Percentiles rank a stretch among this genome's conserved stretches.
Conservation (phyloP, 2,329 filamentous ascomycete species). For the Monosporascus sp. region DNA sequence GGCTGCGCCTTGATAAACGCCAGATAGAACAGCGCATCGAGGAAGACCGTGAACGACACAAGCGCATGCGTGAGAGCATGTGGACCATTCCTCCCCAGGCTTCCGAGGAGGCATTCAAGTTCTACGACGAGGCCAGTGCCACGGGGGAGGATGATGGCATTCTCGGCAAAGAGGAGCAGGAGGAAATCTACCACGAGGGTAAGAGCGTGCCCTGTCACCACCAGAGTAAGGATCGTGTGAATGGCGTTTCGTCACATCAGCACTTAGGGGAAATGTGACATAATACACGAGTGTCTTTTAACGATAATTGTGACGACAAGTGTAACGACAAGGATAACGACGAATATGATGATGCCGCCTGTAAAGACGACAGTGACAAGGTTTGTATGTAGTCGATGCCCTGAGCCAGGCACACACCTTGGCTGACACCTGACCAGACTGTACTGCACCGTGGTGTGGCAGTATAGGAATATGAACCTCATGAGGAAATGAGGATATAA, state of each 20-base stretch:
- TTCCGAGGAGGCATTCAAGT: constrained; percentile 68
- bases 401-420: no score
- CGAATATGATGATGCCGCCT: no score
- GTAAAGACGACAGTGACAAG: no score
- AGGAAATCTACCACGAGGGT: constrained; percentile 31
- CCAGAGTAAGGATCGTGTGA: constrained; percentile 5
- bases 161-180: constrained; percentile 67
- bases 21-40: constrained; percentile 96
- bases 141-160: constrained; percentile 82
- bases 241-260: constrained; percentile 12
- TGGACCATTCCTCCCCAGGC: constrained; percentile 74
- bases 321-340: not conserved
- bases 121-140: constrained; percentile 86
- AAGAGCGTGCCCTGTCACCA: constrained; percentile 11
- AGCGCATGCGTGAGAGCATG: constrained; percentile 83
- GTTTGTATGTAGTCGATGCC: no score
- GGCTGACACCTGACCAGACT: no score
- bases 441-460: no score
- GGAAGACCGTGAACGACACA: constrained; percentile 92
- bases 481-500: no score
- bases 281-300: not conserved
- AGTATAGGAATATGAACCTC: no score
- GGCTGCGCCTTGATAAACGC: constrained; percentile 64
- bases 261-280: not conserved
- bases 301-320: not conserved